Base-by-base conservation (phyloP, 2,329 filamentous ascomycete genomes). In the Pestalotiopsis sp. region DNA sequence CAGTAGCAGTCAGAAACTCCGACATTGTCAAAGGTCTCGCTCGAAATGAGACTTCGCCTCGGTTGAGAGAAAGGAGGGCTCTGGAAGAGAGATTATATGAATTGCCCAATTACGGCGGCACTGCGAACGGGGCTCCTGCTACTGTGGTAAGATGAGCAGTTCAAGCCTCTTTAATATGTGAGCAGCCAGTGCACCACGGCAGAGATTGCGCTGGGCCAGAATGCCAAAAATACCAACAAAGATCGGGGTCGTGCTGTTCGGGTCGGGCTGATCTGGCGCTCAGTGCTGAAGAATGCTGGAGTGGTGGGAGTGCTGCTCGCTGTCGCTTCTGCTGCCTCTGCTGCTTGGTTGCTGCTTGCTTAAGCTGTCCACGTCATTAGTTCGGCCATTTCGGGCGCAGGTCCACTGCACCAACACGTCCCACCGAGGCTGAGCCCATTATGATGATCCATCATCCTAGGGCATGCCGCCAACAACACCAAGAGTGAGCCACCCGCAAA, bases 341-440 rank as follows among this genome's bases (percentile, higher is more conserved):
- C 17, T 52, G 17, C 45, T 52, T n/a, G 14, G 45, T 52, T 52
- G n/a, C 45, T 52, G 45, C 45, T 52, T 52, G 45, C 45, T 52
- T 52, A 52, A 49, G 39, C 61, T 25, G 41, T 64, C 61, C 61
- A 64, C 61, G 61, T 64, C 61, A 64, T 64, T 64, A 64, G 61
- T 62, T 62, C 17, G 31, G 23, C 27, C 27, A 38, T 62, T 39
- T 62, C 12, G 59, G 25, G 45, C 45, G n/a, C 45, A 52, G 45
- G 20, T 52, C 45, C 45, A 52, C 45, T 20, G 45, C 17, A 52
- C 45, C 57, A 13, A 27, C 20, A n/a, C n/a, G 38, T 31, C 61
- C 61, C 61, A 64, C 20, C 61, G 61, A 49, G 61, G 61, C 61
- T 64, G 61, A 64, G 61, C 61, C 61, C 45, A 52, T 52, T 9